Evolutionary conservation across 2,329 filamentous ascomycete genomes (phyloP), one percentile per base, ranked within the genome.

Genomic region (Ustulina deusta): DNA sequence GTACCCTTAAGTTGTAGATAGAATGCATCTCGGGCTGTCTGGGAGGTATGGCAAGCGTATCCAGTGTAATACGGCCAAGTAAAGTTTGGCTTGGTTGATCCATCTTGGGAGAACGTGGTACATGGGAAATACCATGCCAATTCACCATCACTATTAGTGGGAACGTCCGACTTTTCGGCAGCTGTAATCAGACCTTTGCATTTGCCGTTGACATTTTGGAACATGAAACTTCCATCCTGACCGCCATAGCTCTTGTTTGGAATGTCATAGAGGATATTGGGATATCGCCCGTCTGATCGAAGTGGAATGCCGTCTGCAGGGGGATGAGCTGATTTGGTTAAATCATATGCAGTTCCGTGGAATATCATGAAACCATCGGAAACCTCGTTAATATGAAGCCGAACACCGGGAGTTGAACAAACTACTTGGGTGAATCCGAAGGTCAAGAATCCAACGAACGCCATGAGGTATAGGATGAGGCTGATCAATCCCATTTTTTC

Each of bases 61-160:
- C 97, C 96, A 36, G 90, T 82, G 78, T 97, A 97, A 78, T 91
- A 91, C 0, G 89, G 86, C 44, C 85, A 84, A 0, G 93, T 94
- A 48, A 83, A 79, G 78, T 99, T 97, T 1, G 92, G 90, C 69
- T 87, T 81, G 27, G 86, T 88, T 1, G 94, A 97, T 27, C 96
- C 96, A 77, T 99, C 96, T 81, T 98, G 96, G 73, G 97, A 97
- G 85, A 94, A 97, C 1, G 92, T 85, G 4, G 86, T 90, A 84
- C 96, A 99, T 2, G 96, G 96, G 78, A 98, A 98, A 79, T 99
- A 99, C 95, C 96, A 99, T 1, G 91, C 96, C 69, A 99, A 82
- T 65, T 97, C 83, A 6, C 87, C 89, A 60, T 90, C 82, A 29
- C 79, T 81, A 77, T 97, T 90, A 6, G 91, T 92, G 1, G 94